Evolutionary conservation across 2,329 filamentous ascomycete species (phyloP).

Genomic region (Aureobasidium uvarum): DNA sequence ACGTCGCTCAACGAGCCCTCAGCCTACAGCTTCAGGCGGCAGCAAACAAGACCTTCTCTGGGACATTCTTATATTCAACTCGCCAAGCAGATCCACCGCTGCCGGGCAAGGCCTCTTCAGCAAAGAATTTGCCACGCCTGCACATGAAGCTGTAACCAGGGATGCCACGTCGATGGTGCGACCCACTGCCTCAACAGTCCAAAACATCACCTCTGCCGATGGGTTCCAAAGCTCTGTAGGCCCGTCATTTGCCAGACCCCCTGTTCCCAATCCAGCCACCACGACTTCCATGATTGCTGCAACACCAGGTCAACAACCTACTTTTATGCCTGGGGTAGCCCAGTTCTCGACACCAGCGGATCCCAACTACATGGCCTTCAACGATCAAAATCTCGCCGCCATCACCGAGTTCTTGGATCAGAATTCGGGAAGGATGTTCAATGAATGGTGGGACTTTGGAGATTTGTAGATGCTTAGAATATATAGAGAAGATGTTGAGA

Average conservation of each 20-base stretch:
- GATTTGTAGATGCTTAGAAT: conserved; percentile 2
- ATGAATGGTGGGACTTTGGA: conserved; percentile 25
- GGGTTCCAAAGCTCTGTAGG: conserved; percentile 9
- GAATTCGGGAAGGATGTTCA: conserved; percentile 25
- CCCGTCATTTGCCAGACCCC: background rate
- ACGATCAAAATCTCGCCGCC: conserved; percentile 20
- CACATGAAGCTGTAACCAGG: background rate
- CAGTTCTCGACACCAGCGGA: conserved; percentile 5
- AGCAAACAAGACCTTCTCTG: conserved; percentile 24
- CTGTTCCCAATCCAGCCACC: background rate
- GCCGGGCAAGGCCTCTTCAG: conserved; percentile 1
- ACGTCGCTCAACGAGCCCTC: conserved; percentile 18
- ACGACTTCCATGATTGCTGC: background rate
- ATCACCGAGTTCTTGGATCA: conserved; percentile 24
- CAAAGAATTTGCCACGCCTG: conserved; percentile 10
- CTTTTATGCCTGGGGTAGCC: conserved; percentile 1
- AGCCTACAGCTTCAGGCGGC: background rate
- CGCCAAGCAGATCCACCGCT: background rate
- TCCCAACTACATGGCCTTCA: conserved; percentile 20
- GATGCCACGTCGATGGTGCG: background rate
- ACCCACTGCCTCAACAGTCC: background rate
- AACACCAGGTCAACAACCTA: conserved; percentile 1
- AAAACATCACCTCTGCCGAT: conserved; percentile 2
- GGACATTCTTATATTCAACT: conserved; percentile 22
- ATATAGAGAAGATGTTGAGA: background rate